Percentiles rank a stretch among this genome's conserved stretches.
Evolutionary conservation across 768 basidiomycete genomes (phyloP).

Genomic region (Glaciozyma martinii): DNA sequence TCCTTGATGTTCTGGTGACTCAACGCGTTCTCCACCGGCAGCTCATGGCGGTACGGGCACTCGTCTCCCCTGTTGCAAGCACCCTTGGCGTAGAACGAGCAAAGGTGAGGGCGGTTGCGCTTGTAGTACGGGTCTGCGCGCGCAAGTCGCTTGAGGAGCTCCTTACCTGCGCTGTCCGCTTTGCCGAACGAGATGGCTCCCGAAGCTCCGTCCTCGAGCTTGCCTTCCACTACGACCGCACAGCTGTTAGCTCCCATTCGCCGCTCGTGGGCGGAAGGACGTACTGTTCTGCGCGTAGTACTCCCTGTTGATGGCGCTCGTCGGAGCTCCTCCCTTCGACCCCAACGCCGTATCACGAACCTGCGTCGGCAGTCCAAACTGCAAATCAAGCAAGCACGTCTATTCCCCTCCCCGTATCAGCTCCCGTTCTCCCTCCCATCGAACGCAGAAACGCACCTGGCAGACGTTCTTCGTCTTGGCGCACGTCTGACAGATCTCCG

Average conservation of each 20-base stretch:
- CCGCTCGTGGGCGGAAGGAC: constrained; percentile 13
- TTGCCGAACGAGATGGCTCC: constrained; percentile 35
- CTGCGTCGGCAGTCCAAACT: constrained; percentile 92
- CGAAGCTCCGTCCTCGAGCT: constrained; percentile 19
- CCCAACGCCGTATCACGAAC: constrained; percentile 92
- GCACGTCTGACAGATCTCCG: constrained; percentile 93
- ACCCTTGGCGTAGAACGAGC: constrained; percentile 92
- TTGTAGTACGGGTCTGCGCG: constrained; percentile 84
- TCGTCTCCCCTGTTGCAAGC: constrained; percentile 84
- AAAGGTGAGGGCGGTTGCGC: constrained; percentile 85
- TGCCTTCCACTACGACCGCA: constrained; percentile 20
- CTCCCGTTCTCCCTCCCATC: neutral
- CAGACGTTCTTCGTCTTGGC: constrained; percentile 69
- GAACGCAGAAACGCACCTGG: constrained; percentile 44
- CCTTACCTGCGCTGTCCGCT: constrained; percentile 57
- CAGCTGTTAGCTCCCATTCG: neutral
- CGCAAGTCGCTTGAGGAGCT: constrained; percentile 91
- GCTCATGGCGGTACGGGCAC: constrained; percentile 91
- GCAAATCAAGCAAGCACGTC: constrained; percentile 89
- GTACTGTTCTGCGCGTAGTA: constrained; percentile 91
- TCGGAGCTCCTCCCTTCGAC: constrained; percentile 71
- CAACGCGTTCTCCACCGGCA: constrained; percentile 64
- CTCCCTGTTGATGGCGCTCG: constrained; percentile 93
- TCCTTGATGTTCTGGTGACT: constrained; percentile 81
- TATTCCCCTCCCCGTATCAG: neutral